These are phyloP conservation scores for Zizania latifolia DNA, from an alignment of 176 grass and related monocot species.

Conservation along the genomic window DNA sequence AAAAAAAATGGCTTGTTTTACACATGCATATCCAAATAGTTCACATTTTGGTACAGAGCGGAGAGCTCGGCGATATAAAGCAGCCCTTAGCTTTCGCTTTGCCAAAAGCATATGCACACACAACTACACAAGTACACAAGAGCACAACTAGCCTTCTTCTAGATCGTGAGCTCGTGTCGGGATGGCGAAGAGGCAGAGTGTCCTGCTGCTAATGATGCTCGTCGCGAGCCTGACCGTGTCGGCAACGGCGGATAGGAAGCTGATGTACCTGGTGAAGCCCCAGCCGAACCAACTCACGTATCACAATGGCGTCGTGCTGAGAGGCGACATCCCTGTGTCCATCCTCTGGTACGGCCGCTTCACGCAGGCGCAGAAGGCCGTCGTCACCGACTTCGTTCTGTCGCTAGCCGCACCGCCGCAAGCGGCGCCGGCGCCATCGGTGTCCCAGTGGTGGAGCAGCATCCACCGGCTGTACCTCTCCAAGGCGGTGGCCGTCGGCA, in stretches of 20 bases:
- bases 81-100: neutral
- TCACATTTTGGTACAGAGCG: neutral
- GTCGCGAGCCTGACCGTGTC: neutral
- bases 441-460: conserved; percentile 57
- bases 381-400: conserved; percentile 66
- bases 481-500: conserved; percentile 6
- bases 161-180: neutral
- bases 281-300: conserved; percentile 51
- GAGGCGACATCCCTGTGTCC: conserved; percentile 49
- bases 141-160: neutral
- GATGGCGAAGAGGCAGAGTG: conserved; percentile 16
- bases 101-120: neutral
- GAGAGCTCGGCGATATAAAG: no score
- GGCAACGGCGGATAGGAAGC: conserved; percentile 30
- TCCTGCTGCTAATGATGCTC: conserved; percentile 23
- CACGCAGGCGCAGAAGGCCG: conserved; percentile 46
- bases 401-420: conserved; percentile 28
- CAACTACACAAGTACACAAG: neutral
- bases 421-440: conserved; percentile 24
- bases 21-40: neutral
- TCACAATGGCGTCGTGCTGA: conserved; percentile 58
- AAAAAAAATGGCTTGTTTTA: neutral
- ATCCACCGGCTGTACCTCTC: conserved; percentile 45
- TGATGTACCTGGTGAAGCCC: conserved; percentile 39
- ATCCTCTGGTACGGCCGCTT: conserved; percentile 64